Evolutionary conservation across 192 early-diverging fungal species (phyloP).

Genomic region (Backusella macrospora): DNA sequence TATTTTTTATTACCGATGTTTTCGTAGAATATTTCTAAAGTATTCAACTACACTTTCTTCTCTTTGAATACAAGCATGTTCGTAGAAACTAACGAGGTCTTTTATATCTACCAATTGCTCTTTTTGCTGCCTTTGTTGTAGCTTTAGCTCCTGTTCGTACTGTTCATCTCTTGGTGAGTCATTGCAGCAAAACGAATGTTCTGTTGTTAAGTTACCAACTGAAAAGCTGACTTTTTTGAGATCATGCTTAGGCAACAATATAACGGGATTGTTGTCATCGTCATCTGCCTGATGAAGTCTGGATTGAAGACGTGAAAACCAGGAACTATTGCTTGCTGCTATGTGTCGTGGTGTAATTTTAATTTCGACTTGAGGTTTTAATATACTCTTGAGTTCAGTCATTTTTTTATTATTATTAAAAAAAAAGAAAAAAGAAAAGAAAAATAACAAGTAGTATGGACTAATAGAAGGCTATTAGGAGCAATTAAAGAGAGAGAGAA

Average conservation of each 20-base stretch:
- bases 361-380: constrained; percentile 7
- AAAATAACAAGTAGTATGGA: too few species aligned
- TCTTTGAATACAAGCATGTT: constrained; percentile 30
- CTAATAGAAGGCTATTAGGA: too few species aligned
- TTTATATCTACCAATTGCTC: constrained; percentile 1
- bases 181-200: constrained; percentile 8
- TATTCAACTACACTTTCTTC: constrained; percentile 27
- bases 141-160: not conserved
- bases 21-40: constrained; percentile 19
- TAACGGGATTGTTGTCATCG: not conserved
- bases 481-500: too few species aligned
- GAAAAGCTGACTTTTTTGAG: constrained; percentile 19
- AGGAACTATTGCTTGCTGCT: constrained; percentile 3
- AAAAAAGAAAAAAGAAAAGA: too few species aligned
- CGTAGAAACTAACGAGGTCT: constrained; percentile 22
- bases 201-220: constrained; percentile 16
- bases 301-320: constrained; percentile 32
- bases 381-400: constrained; percentile 27
- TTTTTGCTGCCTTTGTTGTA: not conserved
- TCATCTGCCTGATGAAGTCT: constrained; percentile 20
- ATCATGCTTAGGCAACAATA: constrained; percentile 24
- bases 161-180: constrained; percentile 21
- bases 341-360: not conserved
- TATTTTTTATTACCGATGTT: constrained; percentile 14
- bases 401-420: not conserved